These are phyloP conservation scores for Aspergillus sp. DNA, from an alignment of 2,329 filamentous ascomycete species.

Conservation along the genomic window DNA sequence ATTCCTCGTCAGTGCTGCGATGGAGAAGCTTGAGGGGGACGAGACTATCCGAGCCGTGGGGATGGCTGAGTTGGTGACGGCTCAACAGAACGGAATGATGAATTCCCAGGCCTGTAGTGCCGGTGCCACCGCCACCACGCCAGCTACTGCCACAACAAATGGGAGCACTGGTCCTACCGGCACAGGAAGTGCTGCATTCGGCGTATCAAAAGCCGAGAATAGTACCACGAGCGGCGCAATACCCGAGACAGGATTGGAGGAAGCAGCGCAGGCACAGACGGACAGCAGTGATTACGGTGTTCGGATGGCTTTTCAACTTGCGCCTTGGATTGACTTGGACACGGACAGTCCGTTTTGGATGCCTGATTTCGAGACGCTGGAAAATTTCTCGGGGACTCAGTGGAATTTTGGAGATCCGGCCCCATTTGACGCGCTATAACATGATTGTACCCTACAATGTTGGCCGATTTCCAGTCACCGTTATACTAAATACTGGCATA, in stretches of 20 bases:
- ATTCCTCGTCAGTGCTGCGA: constrained; percentile 39
- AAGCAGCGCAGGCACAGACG: constrained; percentile 9
- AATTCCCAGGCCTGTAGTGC: not conserved
- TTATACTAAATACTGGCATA: too few relatives aligned
- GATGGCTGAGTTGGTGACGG: constrained; percentile 35
- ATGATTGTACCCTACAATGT: not conserved
- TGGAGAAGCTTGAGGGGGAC: constrained; percentile 39
- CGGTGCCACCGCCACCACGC: too few relatives aligned
- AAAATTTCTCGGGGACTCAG: constrained; percentile 22
- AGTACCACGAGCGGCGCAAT: constrained; percentile 5
- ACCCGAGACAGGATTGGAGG: constrained; percentile 4
- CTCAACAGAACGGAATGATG: constrained; percentile 21
- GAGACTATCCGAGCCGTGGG: constrained; percentile 26
- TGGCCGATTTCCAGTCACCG: too few relatives aligned
- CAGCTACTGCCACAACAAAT: too few relatives aligned
- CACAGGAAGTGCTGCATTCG: constrained; percentile 1
- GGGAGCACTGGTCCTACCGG: constrained; percentile 3
- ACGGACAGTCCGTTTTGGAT: constrained; percentile 31
- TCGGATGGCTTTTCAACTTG: constrained; percentile 31
- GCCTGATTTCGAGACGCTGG: constrained; percentile 31
- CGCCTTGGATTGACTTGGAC: constrained; percentile 34
- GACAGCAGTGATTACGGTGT: constrained; percentile 27
- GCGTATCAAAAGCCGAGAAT: constrained; percentile 10
- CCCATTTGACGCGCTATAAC: constrained; percentile 23
- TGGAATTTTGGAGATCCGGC: constrained; percentile 22